Evolutionary conservation across 495 filamentous ascomycete species (phyloP).

Genomic region (Aspergillus steynii): DNA sequence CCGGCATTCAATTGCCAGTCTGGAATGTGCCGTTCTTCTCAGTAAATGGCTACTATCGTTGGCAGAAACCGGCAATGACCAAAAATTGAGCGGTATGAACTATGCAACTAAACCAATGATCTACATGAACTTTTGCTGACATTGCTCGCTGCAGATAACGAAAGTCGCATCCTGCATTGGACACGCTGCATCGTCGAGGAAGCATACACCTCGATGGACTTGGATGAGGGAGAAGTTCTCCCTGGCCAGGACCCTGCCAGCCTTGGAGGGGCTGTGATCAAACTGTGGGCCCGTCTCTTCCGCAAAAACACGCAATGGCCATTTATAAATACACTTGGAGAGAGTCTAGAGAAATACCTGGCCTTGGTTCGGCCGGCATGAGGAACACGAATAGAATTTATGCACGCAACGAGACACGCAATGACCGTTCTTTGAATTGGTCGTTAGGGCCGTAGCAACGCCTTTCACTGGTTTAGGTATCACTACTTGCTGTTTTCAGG

Average conservation of each 20-base stretch:
- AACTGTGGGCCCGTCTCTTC: constrained; percentile 41
- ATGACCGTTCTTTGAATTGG: not conserved
- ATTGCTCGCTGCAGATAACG: constrained; percentile 31
- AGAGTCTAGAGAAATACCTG: constrained; percentile 38
- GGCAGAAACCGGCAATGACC: constrained; percentile 31
- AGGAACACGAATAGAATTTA: not conserved
- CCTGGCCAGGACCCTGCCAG: constrained; percentile 28
- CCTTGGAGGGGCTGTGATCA: constrained; percentile 35
- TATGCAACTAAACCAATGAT: not conserved
- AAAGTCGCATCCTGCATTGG: constrained; percentile 41
- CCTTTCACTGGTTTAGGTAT: not conserved
- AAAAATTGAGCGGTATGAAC: constrained; percentile 33
- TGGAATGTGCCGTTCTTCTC: constrained; percentile 50
- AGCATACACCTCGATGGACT: constrained; percentile 38
- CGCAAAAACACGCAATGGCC: constrained; percentile 41
- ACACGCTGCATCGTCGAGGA: constrained; percentile 40
- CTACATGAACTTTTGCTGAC: not conserved
- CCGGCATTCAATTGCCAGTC: constrained; percentile 46
- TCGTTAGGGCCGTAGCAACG: not conserved
- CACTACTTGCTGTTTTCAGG: not conserved
- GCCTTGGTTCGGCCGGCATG: constrained; percentile 23
- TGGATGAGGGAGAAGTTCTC: constrained; percentile 30
- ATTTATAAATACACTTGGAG: constrained; percentile 41
- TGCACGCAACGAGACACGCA: not conserved
- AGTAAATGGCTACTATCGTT: constrained; percentile 50